Base-by-base conservation (phyloP, 2,329 filamentous ascomycete species). In the Trichoderma sp. region DNA sequence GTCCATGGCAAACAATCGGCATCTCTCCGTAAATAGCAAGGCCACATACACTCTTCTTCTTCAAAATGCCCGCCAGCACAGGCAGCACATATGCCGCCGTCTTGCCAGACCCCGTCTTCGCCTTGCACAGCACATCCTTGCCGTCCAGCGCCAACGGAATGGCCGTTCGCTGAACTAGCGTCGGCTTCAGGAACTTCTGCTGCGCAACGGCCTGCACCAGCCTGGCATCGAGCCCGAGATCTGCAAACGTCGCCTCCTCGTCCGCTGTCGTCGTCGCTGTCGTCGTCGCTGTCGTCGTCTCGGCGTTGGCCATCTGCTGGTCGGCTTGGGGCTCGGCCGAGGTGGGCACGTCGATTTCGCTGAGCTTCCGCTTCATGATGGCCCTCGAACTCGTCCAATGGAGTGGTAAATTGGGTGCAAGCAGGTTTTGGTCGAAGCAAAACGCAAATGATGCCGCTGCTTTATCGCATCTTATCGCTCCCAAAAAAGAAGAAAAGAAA, bases 61-160 rank as follows among this genome's bases (percentile, higher is more conserved):
- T 92, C 67, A 99, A 81, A 70, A 97, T 92, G 39, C 87, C 87
- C 72, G 97, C 91, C 17, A 99, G 81, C n/a, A 97, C 86, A 1
- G 95, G 95, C 50, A 99, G 84, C 7, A 97, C 83, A 77, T 98
- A 98, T 59, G 95, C 94, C n/a, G 93, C 93, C 12, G 95, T 99
- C 84, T 99, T 99, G 72, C 95, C 95, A 4, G 94, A 97, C 13
- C 95, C 95, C 5, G 95, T 98, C 79, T 94, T 96, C 42, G 94
- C 93, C 76, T 94, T 93, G 65, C 93, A 94, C 45, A 98, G 84
- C 57, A 99, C 89, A 83, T 98, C 93, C 75, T 92, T 90, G 13
- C 95, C 94, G 71, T 93, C 89, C 19, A 98, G 83, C 25, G 92
- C 93, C 42, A 97, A 81, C 1, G 95, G 95, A 70, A 99, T 97